phyloP scores from a whole-genome alignment of 1,284 basidiomycete species.

The Lentinula novae-zelandiae region DNA sequence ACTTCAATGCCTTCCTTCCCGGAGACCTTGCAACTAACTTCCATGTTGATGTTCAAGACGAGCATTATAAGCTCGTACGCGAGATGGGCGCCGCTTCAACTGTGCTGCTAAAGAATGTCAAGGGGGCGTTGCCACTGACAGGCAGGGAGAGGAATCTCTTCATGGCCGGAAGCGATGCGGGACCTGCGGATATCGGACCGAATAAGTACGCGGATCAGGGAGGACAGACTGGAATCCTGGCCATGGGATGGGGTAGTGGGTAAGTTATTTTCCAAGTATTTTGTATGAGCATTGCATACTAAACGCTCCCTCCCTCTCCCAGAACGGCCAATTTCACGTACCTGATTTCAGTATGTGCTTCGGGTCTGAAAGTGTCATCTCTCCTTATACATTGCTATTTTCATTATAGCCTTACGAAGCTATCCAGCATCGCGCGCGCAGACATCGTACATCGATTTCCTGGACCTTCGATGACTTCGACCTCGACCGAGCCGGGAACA shows the following conservation, averaged over 20 bases:
- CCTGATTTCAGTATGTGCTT: slow-evolving; percentile 43
- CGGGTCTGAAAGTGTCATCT: not conserved
- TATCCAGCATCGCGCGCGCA: slow-evolving; percentile 57
- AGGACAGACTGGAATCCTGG: slow-evolving; percentile 67
- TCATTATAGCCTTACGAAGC: slow-evolving; percentile 60
- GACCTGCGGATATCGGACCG: slow-evolving; percentile 64
- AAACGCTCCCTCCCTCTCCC: not conserved
- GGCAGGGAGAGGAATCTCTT: slow-evolving; percentile 54
- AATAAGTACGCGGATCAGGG: slow-evolving; percentile 70
- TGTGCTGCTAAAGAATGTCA: slow-evolving; percentile 79
- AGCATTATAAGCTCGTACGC: slow-evolving; percentile 69
- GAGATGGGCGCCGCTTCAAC: slow-evolving; percentile 75
- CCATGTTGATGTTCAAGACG: slow-evolving; percentile 73
- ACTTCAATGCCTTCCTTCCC: slow-evolving; percentile 58
- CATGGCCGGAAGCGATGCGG: slow-evolving; percentile 68
- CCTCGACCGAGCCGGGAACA: slow-evolving; percentile 41
- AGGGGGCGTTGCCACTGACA: slow-evolving; percentile 60
- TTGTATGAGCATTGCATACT: not conserved
- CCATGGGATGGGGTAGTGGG: slow-evolving; percentile 83
- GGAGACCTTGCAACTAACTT: slow-evolving; percentile 52
- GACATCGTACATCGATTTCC: slow-evolving; percentile 58
- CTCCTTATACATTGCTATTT: not conserved
- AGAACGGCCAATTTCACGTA: slow-evolving; percentile 58
- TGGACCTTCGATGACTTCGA: slow-evolving; percentile 70
- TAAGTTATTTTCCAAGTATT: slow-evolving; percentile 1